Evolutionary conservation across 805 yeast genomes (phyloP).

Genomic region (Candida saitoana): DNA sequence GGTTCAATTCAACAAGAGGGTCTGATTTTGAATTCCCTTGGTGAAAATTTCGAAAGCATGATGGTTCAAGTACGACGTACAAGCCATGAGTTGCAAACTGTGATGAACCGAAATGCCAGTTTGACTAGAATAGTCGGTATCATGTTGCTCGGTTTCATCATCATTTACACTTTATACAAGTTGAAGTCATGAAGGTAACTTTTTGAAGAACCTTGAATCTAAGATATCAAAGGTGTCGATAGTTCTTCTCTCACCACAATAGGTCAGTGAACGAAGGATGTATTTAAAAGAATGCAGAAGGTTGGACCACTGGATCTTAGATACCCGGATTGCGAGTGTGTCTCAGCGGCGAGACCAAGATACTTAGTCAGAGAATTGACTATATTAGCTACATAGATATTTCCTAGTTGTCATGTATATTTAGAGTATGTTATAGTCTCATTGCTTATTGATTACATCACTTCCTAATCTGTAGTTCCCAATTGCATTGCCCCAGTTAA

Average conservation of each 20-base stretch:
- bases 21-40: conserved; percentile 34
- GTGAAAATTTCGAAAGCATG: conserved; percentile 35
- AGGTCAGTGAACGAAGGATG: background rate
- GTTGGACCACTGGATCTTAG: too few species aligned
- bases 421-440: too few species aligned
- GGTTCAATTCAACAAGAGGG: conserved; percentile 38
- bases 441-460: conserved; percentile 51
- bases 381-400: too few species aligned
- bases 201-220: too few species aligned
- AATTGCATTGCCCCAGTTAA: conserved; percentile 93
- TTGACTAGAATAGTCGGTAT: conserved; percentile 34
- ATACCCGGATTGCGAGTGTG: too few species aligned
- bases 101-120: conserved; percentile 40
- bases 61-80: conserved; percentile 38
- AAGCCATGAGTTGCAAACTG: conserved; percentile 36
- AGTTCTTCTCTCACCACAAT: background rate
- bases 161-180: conserved; percentile 38
- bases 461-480: conserved; percentile 86
- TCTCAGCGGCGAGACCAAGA: too few species aligned
- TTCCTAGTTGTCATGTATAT: too few species aligned
- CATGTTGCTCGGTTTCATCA: conserved; percentile 29
- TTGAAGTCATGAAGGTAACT: conserved; percentile 22
- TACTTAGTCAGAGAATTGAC: too few species aligned
- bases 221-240: too few species aligned
- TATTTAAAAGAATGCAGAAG: too few species aligned